A percentile compares a stretch with the other conserved stretches of the same genome.
These are phyloP conservation scores for Paraconiothyrium brasiliense DNA, from an alignment of 2,329 filamentous ascomycete genomes.

Conservation along the genomic window DNA sequence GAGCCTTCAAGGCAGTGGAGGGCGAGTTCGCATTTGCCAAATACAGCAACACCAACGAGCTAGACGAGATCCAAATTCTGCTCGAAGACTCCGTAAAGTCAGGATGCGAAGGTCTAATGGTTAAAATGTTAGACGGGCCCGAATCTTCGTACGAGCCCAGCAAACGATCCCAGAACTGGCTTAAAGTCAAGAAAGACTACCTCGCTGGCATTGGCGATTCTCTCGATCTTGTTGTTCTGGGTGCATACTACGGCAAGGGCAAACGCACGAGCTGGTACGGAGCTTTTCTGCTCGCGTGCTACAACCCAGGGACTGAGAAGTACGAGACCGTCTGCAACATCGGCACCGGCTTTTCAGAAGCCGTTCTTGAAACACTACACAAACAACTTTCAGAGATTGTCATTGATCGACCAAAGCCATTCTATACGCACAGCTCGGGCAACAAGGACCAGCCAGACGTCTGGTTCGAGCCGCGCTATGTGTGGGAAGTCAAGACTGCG, in stretches of 20 bases:
- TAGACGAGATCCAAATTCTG: slow-evolving; percentile 92
- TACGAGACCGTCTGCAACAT: slow-evolving; percentile 99
- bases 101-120: slow-evolving; percentile 97
- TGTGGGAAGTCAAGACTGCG: slow-evolving; percentile 98
- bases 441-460: slow-evolving; percentile 96
- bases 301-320: slow-evolving; percentile 79
- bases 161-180: slow-evolving; percentile 96
- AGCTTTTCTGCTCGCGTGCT: slow-evolving; percentile 93
- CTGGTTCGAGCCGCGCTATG: slow-evolving; percentile 93
- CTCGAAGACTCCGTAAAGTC: slow-evolving; percentile 95
- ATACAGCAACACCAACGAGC: slow-evolving; percentile 83
- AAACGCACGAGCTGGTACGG: slow-evolving; percentile 97
- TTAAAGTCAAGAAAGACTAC: slow-evolving; percentile 99
- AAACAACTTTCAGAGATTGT: slow-evolving; percentile 76
- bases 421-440: slow-evolving; percentile 85
- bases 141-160: slow-evolving; percentile 97
- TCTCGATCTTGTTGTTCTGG: slow-evolving; percentile 93
- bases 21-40: slow-evolving; percentile 94
- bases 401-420: slow-evolving; percentile 92
- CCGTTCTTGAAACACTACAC: slow-evolving; percentile 89
- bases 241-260: slow-evolving; percentile 92
- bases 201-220: slow-evolving; percentile 93
- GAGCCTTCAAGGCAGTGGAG: slow-evolving; percentile 79
- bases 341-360: slow-evolving; percentile 95
- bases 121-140: slow-evolving; percentile 95